phyloP scores from a whole-genome alignment of 2,329 filamentous ascomycete genomes.

The Diaporthe humulicola region DNA sequence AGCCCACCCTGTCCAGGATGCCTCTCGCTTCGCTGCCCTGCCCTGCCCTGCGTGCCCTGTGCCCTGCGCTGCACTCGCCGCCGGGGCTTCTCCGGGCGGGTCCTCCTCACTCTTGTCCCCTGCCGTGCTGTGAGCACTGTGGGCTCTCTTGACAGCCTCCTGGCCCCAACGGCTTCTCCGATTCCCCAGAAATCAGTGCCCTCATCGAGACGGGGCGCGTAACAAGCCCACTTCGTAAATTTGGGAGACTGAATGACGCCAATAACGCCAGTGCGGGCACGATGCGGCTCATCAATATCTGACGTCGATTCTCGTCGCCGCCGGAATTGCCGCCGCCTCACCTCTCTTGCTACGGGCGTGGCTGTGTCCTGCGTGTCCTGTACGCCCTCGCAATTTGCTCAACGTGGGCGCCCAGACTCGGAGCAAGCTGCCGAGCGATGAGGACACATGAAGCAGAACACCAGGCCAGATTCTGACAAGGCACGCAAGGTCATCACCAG shows the following conservation, averaged over 20 bases:
- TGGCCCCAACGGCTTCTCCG: conserved; percentile 40
- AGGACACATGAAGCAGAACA: background rate
- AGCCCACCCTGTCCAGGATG: conserved; percentile 3
- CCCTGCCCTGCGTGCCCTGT: conserved; percentile 16
- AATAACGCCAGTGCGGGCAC: conserved; percentile 26
- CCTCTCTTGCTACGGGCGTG: background rate
- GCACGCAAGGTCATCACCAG: no score
- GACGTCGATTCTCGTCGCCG: conserved; percentile 21
- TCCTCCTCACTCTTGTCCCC: conserved; percentile 12
- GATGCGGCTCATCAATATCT: conserved; percentile 36
- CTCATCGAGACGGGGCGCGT: conserved; percentile 25
- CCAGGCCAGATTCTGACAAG: background rate
- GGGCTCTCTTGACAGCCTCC: conserved; percentile 34
- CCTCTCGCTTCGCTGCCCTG: conserved; percentile 16
- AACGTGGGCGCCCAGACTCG: conserved; percentile 4
- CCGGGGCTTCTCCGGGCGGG: conserved; percentile 37
- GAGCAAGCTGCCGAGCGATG: background rate
- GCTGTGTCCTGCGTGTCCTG: background rate
- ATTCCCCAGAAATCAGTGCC: conserved; percentile 40
- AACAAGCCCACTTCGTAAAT: conserved; percentile 39
- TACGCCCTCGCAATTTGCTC: background rate
- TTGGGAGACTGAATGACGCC: conserved; percentile 19
- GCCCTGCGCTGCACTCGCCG: conserved; percentile 30
- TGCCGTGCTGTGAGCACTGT: conserved; percentile 37
- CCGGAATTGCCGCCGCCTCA: conserved; percentile 13